Percentiles rank a stretch among this genome's conserved stretches.
Evolutionary conservation across 768 basidiomycete genomes (phyloP).

Genomic region (Tulasnella sp.): DNA sequence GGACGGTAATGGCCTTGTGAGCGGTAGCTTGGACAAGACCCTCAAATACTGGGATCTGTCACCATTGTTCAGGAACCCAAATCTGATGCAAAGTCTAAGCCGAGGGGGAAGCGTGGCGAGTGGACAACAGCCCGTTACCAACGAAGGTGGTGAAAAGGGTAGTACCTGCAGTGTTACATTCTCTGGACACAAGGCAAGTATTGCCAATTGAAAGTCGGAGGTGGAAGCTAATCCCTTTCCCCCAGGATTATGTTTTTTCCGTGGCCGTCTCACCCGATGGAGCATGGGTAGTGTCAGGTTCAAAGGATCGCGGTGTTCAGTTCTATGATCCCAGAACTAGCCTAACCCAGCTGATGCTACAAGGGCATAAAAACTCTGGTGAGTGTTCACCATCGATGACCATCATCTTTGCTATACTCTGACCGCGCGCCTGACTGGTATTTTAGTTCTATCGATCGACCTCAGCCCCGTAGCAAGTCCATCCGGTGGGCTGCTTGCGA

Average conservation of each 20-base stretch:
- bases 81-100: neutral
- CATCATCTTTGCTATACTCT: neutral
- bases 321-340: conserved; percentile 79
- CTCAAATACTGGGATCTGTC: conserved; percentile 79
- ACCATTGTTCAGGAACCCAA: conserved; percentile 30
- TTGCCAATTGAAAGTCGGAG: neutral
- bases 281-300: conserved; percentile 90
- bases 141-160: conserved; percentile 38
- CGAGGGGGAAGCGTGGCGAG: conserved; percentile 14
- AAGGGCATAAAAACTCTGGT: conserved; percentile 67
- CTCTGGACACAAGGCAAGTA: conserved; percentile 71
- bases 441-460: conserved; percentile 61
- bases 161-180: conserved; percentile 71
- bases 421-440: neutral
- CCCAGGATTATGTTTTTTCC: conserved; percentile 63
- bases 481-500: conserved; percentile 52
- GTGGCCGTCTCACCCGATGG: conserved; percentile 85
- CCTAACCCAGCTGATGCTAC: conserved; percentile 86
- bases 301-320: conserved; percentile 92
- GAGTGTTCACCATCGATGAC: conserved; percentile 27
- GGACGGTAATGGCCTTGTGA: conserved; percentile 80
- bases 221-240: neutral
- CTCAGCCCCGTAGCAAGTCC: conserved; percentile 39
- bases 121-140: conserved; percentile 8
- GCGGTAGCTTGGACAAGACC: conserved; percentile 84